These are phyloP conservation scores for Dipteronia sinensis DNA, from an alignment of 345 rosid genomes.

Conservation along the genomic window DNA sequence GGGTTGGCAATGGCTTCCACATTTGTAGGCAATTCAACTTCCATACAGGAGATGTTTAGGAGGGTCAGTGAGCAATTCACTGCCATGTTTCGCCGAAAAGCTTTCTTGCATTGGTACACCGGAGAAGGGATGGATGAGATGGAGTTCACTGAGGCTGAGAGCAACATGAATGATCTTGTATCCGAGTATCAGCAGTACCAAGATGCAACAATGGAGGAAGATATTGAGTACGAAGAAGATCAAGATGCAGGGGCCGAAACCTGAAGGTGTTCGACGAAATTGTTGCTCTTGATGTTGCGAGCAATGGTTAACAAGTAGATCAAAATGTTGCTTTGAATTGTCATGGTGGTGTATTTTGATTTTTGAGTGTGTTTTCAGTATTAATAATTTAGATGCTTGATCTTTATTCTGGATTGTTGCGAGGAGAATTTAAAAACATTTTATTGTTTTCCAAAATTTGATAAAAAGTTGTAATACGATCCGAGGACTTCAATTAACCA, in stretches of 20 bases:
- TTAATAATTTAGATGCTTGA: too few relatives aligned
- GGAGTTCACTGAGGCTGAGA: conserved; percentile 35
- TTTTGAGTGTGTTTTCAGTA: background rate
- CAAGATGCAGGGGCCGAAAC: conserved; percentile 15
- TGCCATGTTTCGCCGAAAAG: conserved; percentile 31
- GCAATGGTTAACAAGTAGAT: conserved; percentile 12
- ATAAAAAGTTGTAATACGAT: too few relatives aligned
- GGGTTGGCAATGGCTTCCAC: conserved; percentile 33
- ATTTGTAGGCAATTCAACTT: conserved; percentile 30
- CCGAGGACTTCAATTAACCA: too few relatives aligned
- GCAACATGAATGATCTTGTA: conserved; percentile 33
- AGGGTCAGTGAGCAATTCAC: conserved; percentile 37
- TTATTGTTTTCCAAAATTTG: too few relatives aligned
- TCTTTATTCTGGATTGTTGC: too few relatives aligned
- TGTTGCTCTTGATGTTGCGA: conserved; percentile 25
- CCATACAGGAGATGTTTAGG: conserved; percentile 36
- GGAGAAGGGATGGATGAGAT: conserved; percentile 38
- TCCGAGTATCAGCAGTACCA: conserved; percentile 39
- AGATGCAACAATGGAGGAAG: conserved; percentile 30
- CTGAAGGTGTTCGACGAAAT: conserved; percentile 27
- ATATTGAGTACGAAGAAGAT: conserved; percentile 24
- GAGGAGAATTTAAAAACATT: too few relatives aligned
- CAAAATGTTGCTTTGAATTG: background rate
- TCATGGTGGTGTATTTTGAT: background rate
- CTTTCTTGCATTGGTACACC: conserved; percentile 35